Base-by-base conservation (phyloP, 176 grass and related monocot genomes). In the Bolboschoenus planiculmis region DNA sequence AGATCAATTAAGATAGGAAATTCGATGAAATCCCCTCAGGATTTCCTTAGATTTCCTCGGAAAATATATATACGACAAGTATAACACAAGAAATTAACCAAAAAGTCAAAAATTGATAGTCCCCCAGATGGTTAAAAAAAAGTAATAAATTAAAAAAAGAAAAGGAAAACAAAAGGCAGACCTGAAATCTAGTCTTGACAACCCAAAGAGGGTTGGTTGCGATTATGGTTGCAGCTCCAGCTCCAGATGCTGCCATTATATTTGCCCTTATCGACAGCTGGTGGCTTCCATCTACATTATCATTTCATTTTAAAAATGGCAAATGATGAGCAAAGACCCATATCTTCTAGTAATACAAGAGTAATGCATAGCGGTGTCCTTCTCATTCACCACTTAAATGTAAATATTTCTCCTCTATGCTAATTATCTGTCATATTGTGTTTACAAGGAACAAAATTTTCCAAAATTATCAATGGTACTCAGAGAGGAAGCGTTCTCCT, bases 121-220 rank as follows among this genome's bases (percentile, higher is more conserved):
- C 43, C 13, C 14, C 14, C 5, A 20, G 14, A 50, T 53, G 46
- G 43, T 29, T 30, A 14, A 77, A n/a, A 81, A 15, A 57, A 60
- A 39, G 3, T 59, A 24, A 80, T 21, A 56, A 42, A 80, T 80
- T 24, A 81, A 42, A 43, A 81, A 81, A 46, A 6, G 4, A 66
- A 43, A 46, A 4, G 56, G 10, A 82, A 61, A 66, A 82, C 15
- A 7, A 30, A 84, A 30, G 80, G n/a, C 63, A 90, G 84, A 97
- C 92, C 86, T 97, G 95, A 84, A 97, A 89, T 92, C 95, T 91
- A 81, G 92, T 94, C 85, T 97, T 97, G 50, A 97, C 95, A 83
- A 97, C 95, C 95, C 95, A 97, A 36, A 97, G 95, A 85, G 95
- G 95, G 87, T 94, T 97, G 64, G 92, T 97, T 57, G 67, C 92